A percentile compares a stretch with the other conserved stretches of the same genome.
phyloP scores from a whole-genome alignment of 1,284 basidiomycete genomes.

The Puccinia horiana region DNA sequence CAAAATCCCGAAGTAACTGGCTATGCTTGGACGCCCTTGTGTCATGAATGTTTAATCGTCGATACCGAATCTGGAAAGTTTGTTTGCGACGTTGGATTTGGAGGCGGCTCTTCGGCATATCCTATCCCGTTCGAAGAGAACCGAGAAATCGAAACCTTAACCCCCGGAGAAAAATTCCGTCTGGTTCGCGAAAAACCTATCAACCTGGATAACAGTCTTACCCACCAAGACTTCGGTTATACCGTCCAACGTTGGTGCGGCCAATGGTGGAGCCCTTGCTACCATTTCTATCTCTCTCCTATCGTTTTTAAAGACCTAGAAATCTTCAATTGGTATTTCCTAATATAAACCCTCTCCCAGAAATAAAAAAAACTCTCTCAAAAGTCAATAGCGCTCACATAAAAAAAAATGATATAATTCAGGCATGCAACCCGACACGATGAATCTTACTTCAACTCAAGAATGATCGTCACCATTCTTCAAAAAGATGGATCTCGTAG shows the following conservation, averaged over 20 bases:
- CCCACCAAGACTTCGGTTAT: neutral
- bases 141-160: neutral
- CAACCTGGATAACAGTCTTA: neutral
- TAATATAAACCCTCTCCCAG: too few species aligned
- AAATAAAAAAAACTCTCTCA: neutral
- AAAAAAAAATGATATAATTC: neutral
- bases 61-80: neutral
- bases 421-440: constrained; percentile 4
- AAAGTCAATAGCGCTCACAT: neutral
- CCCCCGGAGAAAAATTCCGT: constrained; percentile 1
- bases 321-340: constrained; percentile 32
- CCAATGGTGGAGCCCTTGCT: constrained; percentile 27
- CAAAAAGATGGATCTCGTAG: constrained; percentile 20
- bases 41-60: neutral
- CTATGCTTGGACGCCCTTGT: neutral
- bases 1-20: neutral
- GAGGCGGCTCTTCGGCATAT: constrained; percentile 12
- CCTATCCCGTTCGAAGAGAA: neutral
- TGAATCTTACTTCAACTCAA: neutral
- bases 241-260: constrained; percentile 19
- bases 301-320: constrained; percentile 18
- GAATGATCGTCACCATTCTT: constrained; percentile 19
- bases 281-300: constrained; percentile 21
- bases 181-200: neutral
- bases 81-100: constrained; percentile 36